These are phyloP conservation scores for Rosa multiflora DNA, from an alignment of 306 rosid genomes.

Conservation along the genomic window DNA sequence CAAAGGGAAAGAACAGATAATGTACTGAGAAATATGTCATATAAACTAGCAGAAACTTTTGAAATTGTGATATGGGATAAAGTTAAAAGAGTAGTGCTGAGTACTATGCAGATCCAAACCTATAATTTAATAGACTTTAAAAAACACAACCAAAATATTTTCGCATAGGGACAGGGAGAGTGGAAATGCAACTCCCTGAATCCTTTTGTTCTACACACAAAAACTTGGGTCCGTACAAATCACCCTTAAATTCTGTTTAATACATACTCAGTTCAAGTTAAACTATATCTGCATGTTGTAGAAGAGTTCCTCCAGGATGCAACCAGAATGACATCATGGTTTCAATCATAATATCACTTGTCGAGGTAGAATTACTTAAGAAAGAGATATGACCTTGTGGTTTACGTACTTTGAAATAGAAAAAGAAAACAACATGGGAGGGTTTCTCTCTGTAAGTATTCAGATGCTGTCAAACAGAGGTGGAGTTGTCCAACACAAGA, in stretches of 20 bases:
- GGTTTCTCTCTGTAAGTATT: not conserved
- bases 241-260: not conserved
- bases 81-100: not conserved
- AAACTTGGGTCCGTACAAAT: not conserved
- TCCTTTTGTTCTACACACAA: not conserved
- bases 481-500: not conserved
- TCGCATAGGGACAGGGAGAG: not conserved
- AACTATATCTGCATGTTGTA: not conserved
- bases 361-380: not conserved
- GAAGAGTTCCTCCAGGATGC: not conserved
- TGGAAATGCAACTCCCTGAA: not conserved
- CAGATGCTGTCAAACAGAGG: not conserved
- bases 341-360: not conserved
- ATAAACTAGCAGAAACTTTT: not conserved
- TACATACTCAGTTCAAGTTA: not conserved
- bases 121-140: not conserved
- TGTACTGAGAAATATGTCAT: not conserved
- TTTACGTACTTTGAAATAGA: not conserved
- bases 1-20: not conserved
- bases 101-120: not conserved
- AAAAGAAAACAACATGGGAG: not conserved
- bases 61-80: not conserved
- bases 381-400: not conserved
- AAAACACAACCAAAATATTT: not conserved
- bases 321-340: not conserved